Evolutionary conservation across 306 rosid genomes (phyloP), one percentile per base, ranked within the genome.

Genomic region (Alnus glutinosa): DNA sequence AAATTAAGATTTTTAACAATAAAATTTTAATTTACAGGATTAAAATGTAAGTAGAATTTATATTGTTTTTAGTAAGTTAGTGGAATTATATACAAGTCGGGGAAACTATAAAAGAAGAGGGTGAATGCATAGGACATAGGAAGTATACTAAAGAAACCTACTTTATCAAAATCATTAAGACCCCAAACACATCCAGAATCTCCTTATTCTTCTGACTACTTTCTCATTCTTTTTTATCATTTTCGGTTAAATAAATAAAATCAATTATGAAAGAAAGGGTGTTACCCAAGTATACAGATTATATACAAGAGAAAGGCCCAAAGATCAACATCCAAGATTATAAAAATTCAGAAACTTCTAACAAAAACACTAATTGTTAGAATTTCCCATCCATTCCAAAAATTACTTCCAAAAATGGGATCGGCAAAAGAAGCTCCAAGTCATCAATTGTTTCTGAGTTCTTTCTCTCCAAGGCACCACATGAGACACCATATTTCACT

Each of bases 171-270:
- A 67, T n/a, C 14, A 3, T 67, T 13, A 39, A 39, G 72, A 42
- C 23, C 50, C 72, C 32, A 67, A 42, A 42, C 50, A 42, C 72
- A 67, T 42, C 48, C 51, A 67, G 16, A 63, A 63, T 34, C 70
- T 63, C 14, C 46, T 0, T 34, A 28, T 59, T 23, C 37, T 59
- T 10, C 39, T 0, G 28, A 59, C 14, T 11, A 28, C 36, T 23
- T 59, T 4, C 36, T 28, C 28, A 5, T 59, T 23, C 2, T 4
- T 11, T 59, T 59, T 9, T 23, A 9, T 9, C 15, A 12, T 2
- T 59, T 42, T 42, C 46, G 6, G 46, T 42, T 42, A 5, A 42
- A 7, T 42, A 42, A 59, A 59, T 28, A 30, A 11, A 37, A 36
- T 16, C 37, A 9, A 64, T 37, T 34, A 3, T 16, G 5, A 67